Evolutionary conservation across 345 rosid species (phyloP).

Genomic region (Angophora floribunda): DNA sequence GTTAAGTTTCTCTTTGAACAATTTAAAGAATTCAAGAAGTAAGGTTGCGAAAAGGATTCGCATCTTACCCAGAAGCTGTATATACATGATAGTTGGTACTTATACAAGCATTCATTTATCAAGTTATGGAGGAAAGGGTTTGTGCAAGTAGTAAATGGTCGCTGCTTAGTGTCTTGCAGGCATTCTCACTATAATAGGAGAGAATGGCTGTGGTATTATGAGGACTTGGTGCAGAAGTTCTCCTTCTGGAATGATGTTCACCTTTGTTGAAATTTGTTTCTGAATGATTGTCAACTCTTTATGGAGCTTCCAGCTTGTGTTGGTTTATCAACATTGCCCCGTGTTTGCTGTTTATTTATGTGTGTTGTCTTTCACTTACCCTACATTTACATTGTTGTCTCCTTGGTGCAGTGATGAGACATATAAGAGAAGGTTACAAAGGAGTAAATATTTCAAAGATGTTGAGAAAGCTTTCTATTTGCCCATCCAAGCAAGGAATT

Average conservation of each 20-base stretch:
- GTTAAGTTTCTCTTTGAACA: not conserved
- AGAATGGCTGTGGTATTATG: not conserved
- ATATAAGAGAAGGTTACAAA: slow-evolving; percentile 34
- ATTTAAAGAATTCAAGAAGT: not conserved
- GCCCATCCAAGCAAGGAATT: slow-evolving; percentile 50
- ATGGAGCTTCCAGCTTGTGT: not conserved
- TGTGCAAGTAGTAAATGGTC: not conserved
- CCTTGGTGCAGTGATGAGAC: slow-evolving; percentile 41
- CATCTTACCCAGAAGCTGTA: not conserved
- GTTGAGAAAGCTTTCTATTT: slow-evolving; percentile 50
- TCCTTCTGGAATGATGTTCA: not conserved
- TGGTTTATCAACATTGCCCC: not conserved
- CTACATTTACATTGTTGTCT: not conserved
- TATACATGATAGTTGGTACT: not conserved
- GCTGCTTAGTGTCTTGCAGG: not conserved
- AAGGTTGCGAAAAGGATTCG: not conserved
- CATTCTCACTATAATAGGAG: not conserved
- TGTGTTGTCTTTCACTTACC: not conserved
- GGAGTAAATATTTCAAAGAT: slow-evolving; percentile 41
- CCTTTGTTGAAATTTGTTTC: not conserved
- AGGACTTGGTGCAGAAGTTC: not conserved
- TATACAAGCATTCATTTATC: not conserved
- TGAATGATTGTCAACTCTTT: not conserved
- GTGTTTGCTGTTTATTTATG: not conserved
- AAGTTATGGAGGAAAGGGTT: not conserved